These are phyloP conservation scores for Sanghuangporus weigelae DNA, from an alignment of 1,284 basidiomycete genomes.

Conservation along the genomic window DNA sequence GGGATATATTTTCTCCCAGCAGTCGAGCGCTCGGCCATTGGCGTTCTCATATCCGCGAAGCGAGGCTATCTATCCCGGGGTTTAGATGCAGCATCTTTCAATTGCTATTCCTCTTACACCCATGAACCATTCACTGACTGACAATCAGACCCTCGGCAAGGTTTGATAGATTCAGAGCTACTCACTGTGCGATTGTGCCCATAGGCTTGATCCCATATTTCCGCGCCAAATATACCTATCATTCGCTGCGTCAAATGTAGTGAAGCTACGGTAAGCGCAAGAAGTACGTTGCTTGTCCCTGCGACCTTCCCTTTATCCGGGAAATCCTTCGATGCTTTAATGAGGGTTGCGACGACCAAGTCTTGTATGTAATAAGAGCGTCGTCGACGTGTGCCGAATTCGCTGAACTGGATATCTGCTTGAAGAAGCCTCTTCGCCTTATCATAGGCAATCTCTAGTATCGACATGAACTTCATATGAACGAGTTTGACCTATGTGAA, in stretches of 20 bases:
- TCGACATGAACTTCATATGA: background rate
- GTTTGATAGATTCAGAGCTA: conserved; percentile 17
- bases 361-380: conserved; percentile 81
- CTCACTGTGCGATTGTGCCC: conserved; percentile 88
- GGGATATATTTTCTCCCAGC: conserved; percentile 81
- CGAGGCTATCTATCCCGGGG: conserved; percentile 61
- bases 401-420: conserved; percentile 75
- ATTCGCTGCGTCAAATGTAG: background rate
- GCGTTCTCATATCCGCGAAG: conserved; percentile 74
- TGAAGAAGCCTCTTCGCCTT: conserved; percentile 72
- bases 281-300: conserved; percentile 85
- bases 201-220: conserved; percentile 66
- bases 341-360: conserved; percentile 66
- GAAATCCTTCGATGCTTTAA: conserved; percentile 55
- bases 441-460: conserved; percentile 50
- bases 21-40: conserved; percentile 68
- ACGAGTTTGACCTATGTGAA: background rate
- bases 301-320: conserved; percentile 53
- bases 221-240: conserved; percentile 74
- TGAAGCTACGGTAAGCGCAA: background rate
- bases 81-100: background rate
- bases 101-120: conserved; percentile 46
- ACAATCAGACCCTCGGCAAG: background rate
- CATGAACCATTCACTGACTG: conserved; percentile 89
- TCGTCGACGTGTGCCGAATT: conserved; percentile 90